Conservation (phyloP, 257 asterid species). For the Rhazya stricta region DNA sequence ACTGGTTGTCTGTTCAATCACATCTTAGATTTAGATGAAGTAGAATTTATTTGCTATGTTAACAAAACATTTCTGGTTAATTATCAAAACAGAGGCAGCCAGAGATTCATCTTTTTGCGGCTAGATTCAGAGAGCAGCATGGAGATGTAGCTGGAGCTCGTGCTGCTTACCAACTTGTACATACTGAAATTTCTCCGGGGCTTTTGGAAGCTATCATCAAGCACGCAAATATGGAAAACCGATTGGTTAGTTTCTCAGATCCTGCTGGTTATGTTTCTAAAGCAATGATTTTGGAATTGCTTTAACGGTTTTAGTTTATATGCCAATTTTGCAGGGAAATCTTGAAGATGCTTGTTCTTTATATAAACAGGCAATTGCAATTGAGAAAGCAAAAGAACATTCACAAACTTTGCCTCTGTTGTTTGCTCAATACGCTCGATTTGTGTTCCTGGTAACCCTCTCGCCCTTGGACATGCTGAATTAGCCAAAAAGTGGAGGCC, state of each 20-base stretch:
- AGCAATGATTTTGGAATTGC: background rate
- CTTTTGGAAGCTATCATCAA: conserved; percentile 87
- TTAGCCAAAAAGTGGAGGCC: background rate
- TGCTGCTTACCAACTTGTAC: conserved; percentile 90
- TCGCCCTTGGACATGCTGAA: background rate
- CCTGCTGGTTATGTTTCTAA: background rate
- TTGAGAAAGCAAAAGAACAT: conserved; percentile 94
- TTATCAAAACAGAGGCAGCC: conserved; percentile 74
- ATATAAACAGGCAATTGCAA: conserved; percentile 88
- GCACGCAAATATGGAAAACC: conserved; percentile 95
- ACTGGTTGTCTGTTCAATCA: background rate
- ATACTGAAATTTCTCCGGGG: conserved; percentile 90
- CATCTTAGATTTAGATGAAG: background rate
- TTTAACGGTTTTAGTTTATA: background rate
- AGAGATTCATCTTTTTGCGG: conserved; percentile 93
- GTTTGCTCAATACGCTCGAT: conserved; percentile 90
- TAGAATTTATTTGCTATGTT: background rate
- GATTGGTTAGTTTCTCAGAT: conserved; percentile 53
- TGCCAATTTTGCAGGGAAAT: conserved; percentile 55
- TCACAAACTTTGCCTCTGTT: conserved; percentile 80
- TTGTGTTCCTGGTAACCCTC: conserved; percentile 59
- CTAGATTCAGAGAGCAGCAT: conserved; percentile 81
- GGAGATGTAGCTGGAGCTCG: conserved; percentile 82
- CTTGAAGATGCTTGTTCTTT: conserved; percentile 74
- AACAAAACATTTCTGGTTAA: background rate